Evolutionary conservation across 129 eudicot species (phyloP), one percentile per base, ranked within the genome.

Genomic region (Deinandra increscens): DNA sequence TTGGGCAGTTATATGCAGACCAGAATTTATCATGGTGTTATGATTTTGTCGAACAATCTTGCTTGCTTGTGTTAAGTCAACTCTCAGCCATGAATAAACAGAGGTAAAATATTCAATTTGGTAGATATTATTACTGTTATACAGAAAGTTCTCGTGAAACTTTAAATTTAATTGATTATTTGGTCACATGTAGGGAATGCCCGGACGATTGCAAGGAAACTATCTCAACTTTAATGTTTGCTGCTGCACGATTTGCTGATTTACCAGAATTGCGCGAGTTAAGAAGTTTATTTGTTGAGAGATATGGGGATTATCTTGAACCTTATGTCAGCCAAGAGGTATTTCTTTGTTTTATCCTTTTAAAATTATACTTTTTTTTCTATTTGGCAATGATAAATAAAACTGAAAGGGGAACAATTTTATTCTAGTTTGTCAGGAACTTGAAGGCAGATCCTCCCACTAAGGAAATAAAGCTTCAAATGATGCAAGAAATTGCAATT

Each of bases 221-320:
- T 39, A 81, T 81, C 14, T 11, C 96, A 9, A 82, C 94, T 36
- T 70, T 94, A 82, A 84, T 84, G 79, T 87, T 80, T 77, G 97
- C 99, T 5, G 97, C 97, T 18, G 97, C 99, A 59, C 83, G 97
- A 69, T 83, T 94, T 56, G 93, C 97, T 29, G 99, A 94, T 79
- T 64, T 94, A 72, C 99, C 99, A 0, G 99, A 94, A 58, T 69
- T 94, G 37, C 84, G 97, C 1, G 87, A 87, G 42, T 82, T 94
- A 12, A 79, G 99, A 76, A 75, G 42, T 71, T 18, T 81, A 34
- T 94, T 90, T 61, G 31, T 81, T 4, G 86, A 84, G 42, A 84
- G 86, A 84, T 90, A 94, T 60, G 97, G 86, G 60, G 82, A 82
- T 53, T 45, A 70, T 45, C 58, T 94, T 22, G 99, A 94, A 39